Evolutionary conservation across 208 protist genomes (phyloP).

Genomic region (Angomonas deanei): DNA sequence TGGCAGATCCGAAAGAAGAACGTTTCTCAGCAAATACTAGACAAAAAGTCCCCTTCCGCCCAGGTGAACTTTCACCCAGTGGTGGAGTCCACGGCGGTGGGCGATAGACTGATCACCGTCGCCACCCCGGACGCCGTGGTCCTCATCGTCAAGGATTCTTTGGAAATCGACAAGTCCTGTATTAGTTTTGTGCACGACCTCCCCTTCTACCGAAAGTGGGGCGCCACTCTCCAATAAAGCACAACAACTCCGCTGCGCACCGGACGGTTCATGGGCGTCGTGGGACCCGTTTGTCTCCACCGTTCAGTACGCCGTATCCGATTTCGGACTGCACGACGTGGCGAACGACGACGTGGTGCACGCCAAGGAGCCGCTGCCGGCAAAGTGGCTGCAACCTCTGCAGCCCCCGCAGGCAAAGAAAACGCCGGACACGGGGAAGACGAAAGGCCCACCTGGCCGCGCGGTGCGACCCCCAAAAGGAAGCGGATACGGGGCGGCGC

Average conservation of each 20-base stretch:
- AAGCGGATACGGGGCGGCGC: conserved; percentile 56
- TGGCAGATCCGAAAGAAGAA: neutral
- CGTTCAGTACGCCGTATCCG: conserved; percentile 9
- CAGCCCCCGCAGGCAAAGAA: neutral
- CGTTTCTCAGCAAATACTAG: neutral
- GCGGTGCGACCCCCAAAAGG: neutral
- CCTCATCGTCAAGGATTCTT: neutral
- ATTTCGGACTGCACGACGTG: neutral
- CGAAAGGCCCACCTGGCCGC: conserved; percentile 52
- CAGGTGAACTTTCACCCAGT: neutral
- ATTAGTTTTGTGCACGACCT: too few relatives aligned
- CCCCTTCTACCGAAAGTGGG: too few relatives aligned
- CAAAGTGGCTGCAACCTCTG: conserved; percentile 25
- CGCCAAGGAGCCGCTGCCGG: conserved; percentile 40
- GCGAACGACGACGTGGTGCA: conserved; percentile 48
- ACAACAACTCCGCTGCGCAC: neutral
- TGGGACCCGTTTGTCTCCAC: neutral
- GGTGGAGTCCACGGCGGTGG: neutral
- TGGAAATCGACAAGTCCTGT: neutral
- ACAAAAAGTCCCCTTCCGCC: neutral
- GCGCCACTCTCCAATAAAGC: too few relatives aligned
- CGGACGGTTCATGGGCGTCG: neutral
- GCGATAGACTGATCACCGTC: neutral
- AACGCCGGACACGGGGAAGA: conserved; percentile 39
- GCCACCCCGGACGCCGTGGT: neutral